Conservation (phyloP, 768 basidiomycete species). For the Hericium alpestre region DNA sequence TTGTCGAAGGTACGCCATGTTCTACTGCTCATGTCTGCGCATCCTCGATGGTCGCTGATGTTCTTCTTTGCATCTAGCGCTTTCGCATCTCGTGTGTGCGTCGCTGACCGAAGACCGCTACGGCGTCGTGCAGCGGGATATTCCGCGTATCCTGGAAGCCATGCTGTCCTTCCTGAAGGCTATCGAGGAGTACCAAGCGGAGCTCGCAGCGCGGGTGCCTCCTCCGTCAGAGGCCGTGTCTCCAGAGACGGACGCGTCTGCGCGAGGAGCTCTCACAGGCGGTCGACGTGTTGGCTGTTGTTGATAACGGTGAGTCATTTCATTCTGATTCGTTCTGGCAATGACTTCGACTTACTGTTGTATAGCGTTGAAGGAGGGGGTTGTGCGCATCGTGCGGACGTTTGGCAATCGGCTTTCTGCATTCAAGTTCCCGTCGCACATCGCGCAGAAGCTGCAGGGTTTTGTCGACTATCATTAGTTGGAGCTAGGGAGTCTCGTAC, state of each 20-base stretch:
- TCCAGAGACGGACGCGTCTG: conserved; percentile 21
- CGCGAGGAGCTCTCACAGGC: conserved; percentile 45
- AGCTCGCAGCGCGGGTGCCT: conserved; percentile 32
- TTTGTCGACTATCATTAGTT: conserved; percentile 57
- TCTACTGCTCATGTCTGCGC: not conserved
- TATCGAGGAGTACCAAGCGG: conserved; percentile 52
- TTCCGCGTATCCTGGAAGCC: conserved; percentile 72
- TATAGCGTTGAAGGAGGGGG: conserved; percentile 54
- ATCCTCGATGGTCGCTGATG: not conserved
- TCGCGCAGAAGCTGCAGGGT: conserved; percentile 54
- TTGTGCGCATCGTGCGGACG: conserved; percentile 56
- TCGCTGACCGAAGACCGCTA: conserved; percentile 75
- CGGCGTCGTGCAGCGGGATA: conserved; percentile 78
- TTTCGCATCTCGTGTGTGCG: conserved; percentile 56
- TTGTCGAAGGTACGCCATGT: conserved; percentile 42
- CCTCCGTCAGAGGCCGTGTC: conserved; percentile 24
- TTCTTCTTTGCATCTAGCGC: conserved; percentile 29
- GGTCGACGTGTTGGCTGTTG: conserved; percentile 38
- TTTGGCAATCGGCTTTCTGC: conserved; percentile 67
- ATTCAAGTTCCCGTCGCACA: conserved; percentile 68
- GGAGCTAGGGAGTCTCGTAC: not conserved
- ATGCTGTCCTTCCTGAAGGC: conserved; percentile 55
- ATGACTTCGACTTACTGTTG: not conserved
- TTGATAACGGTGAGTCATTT: conserved; percentile 46
- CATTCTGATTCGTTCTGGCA: not conserved